phyloP scores from a whole-genome alignment of 352 stramenopile genomes.

The Globisporangium radiosum region DNA sequence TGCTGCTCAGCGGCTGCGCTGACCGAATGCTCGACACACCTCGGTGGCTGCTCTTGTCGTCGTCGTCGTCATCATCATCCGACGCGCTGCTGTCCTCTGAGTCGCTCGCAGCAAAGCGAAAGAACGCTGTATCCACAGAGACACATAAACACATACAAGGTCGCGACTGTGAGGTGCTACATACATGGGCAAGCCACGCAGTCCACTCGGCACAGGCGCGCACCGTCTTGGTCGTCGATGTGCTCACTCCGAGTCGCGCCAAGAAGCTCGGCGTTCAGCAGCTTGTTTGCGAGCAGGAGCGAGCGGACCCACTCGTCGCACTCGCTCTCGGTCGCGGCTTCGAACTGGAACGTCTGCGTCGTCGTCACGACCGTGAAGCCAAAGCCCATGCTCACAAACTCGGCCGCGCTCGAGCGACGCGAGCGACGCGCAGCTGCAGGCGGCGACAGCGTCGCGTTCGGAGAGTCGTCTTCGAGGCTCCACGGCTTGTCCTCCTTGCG shows the following conservation, averaged over 20 bases:
- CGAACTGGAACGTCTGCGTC: constrained; percentile 32
- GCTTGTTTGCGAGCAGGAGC: constrained; percentile 31
- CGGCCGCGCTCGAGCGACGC: constrained; percentile 11
- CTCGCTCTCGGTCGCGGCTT: constrained; percentile 20
- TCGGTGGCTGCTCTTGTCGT: not conserved
- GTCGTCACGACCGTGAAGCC: constrained; percentile 32
- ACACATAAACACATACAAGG: not conserved
- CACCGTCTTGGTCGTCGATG: constrained; percentile 14
- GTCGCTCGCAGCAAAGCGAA: constrained; percentile 43
- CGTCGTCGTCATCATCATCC: constrained; percentile 14
- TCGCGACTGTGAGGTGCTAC: not conserved
- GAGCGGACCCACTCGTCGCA: constrained; percentile 45
- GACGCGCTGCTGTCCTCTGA: constrained; percentile 40
- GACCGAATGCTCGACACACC: constrained; percentile 16
- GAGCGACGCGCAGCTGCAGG: constrained; percentile 13
- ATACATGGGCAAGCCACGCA: not conserved
- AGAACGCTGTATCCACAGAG: constrained; percentile 23
- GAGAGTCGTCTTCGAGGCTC: constrained; percentile 13
- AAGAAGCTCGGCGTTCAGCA: constrained; percentile 12
- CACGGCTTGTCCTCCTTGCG: constrained; percentile 23
- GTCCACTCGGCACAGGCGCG: not conserved
- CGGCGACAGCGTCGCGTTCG: constrained; percentile 4
- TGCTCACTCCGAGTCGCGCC: constrained; percentile 1
- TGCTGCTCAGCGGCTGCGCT: constrained; percentile 22
- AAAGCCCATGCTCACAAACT: constrained; percentile 21